Base-by-base conservation (phyloP, 1,284 basidiomycete genomes). In the Boletus albobrunnescens region DNA sequence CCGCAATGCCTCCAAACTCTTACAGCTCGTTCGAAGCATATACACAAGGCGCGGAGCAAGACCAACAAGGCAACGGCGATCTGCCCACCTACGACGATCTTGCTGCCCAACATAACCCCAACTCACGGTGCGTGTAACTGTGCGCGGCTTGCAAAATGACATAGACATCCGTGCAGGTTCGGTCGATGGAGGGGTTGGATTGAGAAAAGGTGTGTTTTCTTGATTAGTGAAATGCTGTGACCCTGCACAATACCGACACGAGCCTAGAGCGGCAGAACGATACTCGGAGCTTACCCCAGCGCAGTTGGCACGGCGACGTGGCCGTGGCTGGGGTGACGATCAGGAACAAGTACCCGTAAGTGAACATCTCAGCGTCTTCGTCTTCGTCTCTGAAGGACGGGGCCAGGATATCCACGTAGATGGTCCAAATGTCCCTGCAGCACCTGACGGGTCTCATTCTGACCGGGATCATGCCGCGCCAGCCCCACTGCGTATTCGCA, bases 161-260 rank as follows among this genome's bases (percentile, higher is more conserved):
- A 39, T 54, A 54, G 38, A 46, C 17, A 22, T 37, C 20, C 24
- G 16, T 14, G 32, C 27, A 87, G 87, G 59, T 89, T 91, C 58
- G 87, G 88, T 31, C 74, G 87, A 51, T 91, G 87, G 87, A 78
- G 75, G 61, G 78, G 81, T 16, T 91, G 87, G 87, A 85, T 91
- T 50, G 87, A 91, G 71, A 91, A 91, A 66, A 76, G 87, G 87
- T 84, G 19, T 50, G 4, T 31, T n/a, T 37, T 40, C 31, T 44
- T 3, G 28, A 42, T 49, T 22, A 20, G 14, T 7, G 13, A 17
- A 36, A 41, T n/a, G 6, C 28, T 20, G 11, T 19, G 33, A 44
- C 22, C 32, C 32, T 38, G 28, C 23, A 28, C 12, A n/a, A 30
- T 26, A 24, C 27, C 63, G 33, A 51, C 38, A 49, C 44, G 33